Evolutionary conservation across 1,284 basidiomycete genomes (phyloP).

Genomic region (Apiotrichum akiyoshidainum): DNA sequence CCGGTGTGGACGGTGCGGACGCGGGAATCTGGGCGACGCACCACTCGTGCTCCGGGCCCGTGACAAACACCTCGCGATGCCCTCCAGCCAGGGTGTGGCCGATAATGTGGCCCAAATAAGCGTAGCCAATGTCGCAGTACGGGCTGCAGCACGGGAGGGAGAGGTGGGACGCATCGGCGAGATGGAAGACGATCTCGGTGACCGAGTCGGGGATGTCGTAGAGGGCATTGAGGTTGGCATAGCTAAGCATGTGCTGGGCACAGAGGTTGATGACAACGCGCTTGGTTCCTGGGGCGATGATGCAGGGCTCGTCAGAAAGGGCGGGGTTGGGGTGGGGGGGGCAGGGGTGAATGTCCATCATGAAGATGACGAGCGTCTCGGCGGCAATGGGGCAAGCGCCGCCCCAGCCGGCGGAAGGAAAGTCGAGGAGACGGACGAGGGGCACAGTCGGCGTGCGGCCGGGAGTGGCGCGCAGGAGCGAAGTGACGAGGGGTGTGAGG

Average conservation of each 20-base stretch:
- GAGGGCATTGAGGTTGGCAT: not conserved
- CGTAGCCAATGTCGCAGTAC: not conserved
- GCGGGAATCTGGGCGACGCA: not conserved
- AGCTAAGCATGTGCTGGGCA: constrained; percentile 1
- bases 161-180: not conserved
- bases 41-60: not conserved
- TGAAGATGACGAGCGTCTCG: not conserved
- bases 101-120: not conserved
- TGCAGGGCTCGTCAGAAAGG: not conserved
- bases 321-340: too few species aligned
- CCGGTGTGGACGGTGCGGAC: not conserved
- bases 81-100: not conserved
- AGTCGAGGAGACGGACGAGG: not conserved
- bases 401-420: not conserved
- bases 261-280: not conserved
- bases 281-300: not conserved
- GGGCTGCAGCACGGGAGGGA: not conserved
- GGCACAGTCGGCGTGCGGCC: not conserved
- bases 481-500: not conserved
- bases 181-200: not conserved
- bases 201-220: not conserved
- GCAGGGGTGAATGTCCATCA: not conserved
- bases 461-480: not conserved
- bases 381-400: not conserved
- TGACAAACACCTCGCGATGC: not conserved